Percentiles rank a stretch among this genome's conserved stretches.
phyloP scores from a whole-genome alignment of 192 early-diverging fungal species.

The Chytriomyces sp. region DNA sequence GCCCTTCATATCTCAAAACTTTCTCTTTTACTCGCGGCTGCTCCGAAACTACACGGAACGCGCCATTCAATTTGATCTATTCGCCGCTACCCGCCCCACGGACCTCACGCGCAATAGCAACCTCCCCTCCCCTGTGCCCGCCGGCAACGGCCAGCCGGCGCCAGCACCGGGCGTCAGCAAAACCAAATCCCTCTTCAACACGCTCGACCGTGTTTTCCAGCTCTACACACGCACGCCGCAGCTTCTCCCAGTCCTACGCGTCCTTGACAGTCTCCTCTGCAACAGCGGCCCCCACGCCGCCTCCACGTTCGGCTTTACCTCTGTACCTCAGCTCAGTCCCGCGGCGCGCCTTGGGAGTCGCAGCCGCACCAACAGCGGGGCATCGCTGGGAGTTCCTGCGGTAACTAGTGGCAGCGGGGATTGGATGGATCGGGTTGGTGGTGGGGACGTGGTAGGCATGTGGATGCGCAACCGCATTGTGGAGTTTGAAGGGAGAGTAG shows the following conservation, averaged over 20 bases:
- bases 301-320: background rate
- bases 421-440: slow-evolving; percentile 18
- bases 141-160: background rate
- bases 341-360: too few species aligned
- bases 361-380: slow-evolving; percentile 2
- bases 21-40: slow-evolving; percentile 43
- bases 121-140: background rate
- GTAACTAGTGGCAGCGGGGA: background rate
- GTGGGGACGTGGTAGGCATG: slow-evolving; percentile 1
- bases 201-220: background rate
- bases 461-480: slow-evolving; percentile 24
- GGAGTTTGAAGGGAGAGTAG: slow-evolving; percentile 9
- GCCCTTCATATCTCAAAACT: slow-evolving; percentile 41
- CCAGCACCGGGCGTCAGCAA: background rate
- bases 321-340: background rate
- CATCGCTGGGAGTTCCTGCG: background rate
- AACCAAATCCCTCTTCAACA: background rate
- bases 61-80: slow-evolving; percentile 30
- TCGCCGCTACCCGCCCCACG: slow-evolving; percentile 23
- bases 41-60: slow-evolving; percentile 32
- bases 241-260: background rate
- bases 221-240: background rate
- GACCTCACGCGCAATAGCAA: background rate
- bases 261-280: background rate
- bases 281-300: background rate